Conservation (phyloP, 768 basidiomycete species). For the Neoboletus brunneissimus region DNA sequence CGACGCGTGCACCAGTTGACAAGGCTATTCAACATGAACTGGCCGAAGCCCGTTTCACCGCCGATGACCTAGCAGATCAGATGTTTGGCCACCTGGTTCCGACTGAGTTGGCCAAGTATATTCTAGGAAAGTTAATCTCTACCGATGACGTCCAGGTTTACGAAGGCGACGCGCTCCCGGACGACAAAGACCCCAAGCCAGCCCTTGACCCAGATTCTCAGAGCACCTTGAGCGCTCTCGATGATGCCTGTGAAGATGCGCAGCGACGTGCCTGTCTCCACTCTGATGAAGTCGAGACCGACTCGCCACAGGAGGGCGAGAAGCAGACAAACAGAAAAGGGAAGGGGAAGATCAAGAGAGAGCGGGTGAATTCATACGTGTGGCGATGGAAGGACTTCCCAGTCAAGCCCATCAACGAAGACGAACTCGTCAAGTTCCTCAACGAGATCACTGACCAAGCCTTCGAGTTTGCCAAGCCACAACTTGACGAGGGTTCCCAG, state of each 20-base stretch:
- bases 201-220: background rate
- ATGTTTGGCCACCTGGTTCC: too few relatives aligned
- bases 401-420: background rate
- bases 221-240: background rate
- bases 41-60: too few relatives aligned
- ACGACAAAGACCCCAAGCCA: too few relatives aligned
- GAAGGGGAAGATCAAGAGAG: background rate
- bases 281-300: too few relatives aligned
- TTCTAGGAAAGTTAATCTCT: too few relatives aligned
- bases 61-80: too few relatives aligned
- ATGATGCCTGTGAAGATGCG: background rate
- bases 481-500: background rate
- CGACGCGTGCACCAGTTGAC: too few relatives aligned
- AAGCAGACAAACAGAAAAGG: background rate
- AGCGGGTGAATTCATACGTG: background rate
- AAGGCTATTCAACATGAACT: too few relatives aligned
- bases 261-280: background rate
- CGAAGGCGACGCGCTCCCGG: too few relatives aligned
- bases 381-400: background rate
- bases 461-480: background rate
- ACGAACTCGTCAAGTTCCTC: background rate
- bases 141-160: too few relatives aligned
- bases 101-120: too few relatives aligned
- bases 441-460: too few relatives aligned
- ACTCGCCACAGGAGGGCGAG: background rate